phyloP scores from a whole-genome alignment of 2,329 filamentous ascomycete species.

The Monilinia polystroma region DNA sequence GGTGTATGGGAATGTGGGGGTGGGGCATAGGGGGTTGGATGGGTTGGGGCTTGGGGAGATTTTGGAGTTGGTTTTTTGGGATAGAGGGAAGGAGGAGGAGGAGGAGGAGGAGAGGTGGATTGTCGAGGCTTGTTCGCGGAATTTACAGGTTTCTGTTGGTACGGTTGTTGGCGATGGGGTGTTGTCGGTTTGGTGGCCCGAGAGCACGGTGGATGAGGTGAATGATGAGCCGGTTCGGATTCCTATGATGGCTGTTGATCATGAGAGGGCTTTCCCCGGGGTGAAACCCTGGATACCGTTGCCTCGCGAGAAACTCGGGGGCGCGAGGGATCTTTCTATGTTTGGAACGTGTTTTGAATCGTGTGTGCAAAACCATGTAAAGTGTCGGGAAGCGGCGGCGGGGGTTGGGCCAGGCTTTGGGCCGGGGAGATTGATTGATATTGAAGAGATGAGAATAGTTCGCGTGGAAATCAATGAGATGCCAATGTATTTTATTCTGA shows the following conservation, averaged over 20 bases:
- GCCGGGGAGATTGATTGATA: conserved; percentile 7
- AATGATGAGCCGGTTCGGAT: not conserved
- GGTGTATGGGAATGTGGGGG: not conserved
- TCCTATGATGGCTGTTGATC: conserved; percentile 7
- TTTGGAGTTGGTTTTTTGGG: not conserved
- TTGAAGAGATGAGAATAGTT: not conserved
- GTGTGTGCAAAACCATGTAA: not conserved
- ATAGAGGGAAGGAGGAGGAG: not conserved
- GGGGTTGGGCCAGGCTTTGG: not conserved
- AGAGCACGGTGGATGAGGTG: not conserved
- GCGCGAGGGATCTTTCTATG: not conserved
- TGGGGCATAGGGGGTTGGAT: not conserved
- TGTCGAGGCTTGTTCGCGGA: not conserved
- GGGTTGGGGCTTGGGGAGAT: not conserved
- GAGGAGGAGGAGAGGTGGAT: not conserved
- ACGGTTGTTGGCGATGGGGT: not conserved
- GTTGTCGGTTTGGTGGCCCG: not conserved
- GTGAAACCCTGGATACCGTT: not conserved
- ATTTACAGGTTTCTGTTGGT: not conserved
- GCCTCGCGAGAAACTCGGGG: not conserved
- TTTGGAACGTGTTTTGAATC: not conserved
- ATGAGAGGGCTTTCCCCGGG: not conserved
- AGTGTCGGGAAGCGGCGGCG: not conserved
- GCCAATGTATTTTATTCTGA: conserved; percentile 25
- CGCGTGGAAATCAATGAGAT: not conserved